These are phyloP conservation scores for Acer yangbiense DNA, from an alignment of 345 rosid genomes.

Conservation along the genomic window DNA sequence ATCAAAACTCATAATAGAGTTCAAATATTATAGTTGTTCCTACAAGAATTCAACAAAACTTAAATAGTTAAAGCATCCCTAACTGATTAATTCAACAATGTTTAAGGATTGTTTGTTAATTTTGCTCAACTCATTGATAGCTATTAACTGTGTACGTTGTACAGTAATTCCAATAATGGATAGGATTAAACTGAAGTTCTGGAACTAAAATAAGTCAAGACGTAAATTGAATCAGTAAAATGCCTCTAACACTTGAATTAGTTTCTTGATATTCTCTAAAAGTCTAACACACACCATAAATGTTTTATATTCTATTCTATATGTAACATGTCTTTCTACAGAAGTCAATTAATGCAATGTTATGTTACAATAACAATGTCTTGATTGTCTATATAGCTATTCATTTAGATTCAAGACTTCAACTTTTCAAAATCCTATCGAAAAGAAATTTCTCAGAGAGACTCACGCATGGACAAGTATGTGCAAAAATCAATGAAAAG, in stretches of 20 bases:
- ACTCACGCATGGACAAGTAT: not conserved
- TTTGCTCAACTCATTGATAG: not conserved
- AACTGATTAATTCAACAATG: not conserved
- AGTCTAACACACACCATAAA: not conserved
- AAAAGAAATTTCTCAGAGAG: not conserved
- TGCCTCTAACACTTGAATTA: not conserved
- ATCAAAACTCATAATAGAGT: not conserved
- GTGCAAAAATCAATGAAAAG: not conserved
- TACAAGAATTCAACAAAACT: not conserved
- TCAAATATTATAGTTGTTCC: not conserved
- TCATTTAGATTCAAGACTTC: not conserved
- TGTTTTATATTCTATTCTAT: not conserved
- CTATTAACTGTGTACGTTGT: not conserved
- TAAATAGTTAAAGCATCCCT: not conserved
- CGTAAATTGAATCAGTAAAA: not conserved
- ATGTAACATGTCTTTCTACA: not conserved
- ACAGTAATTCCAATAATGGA: not conserved
- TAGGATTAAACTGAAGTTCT: not conserved
- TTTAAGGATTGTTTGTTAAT: not conserved
- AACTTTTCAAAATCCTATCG: not conserved
- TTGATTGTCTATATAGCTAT: not conserved
- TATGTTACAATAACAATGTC: not conserved
- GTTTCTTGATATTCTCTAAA: constrained; percentile 3
- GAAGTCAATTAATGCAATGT: not conserved
- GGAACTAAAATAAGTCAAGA: not conserved